A percentile compares a stretch with the other conserved stretches of the same genome.
phyloP scores from a whole-genome alignment of 805 yeast genomes.

The Starmerella ratchasimensis region DNA sequence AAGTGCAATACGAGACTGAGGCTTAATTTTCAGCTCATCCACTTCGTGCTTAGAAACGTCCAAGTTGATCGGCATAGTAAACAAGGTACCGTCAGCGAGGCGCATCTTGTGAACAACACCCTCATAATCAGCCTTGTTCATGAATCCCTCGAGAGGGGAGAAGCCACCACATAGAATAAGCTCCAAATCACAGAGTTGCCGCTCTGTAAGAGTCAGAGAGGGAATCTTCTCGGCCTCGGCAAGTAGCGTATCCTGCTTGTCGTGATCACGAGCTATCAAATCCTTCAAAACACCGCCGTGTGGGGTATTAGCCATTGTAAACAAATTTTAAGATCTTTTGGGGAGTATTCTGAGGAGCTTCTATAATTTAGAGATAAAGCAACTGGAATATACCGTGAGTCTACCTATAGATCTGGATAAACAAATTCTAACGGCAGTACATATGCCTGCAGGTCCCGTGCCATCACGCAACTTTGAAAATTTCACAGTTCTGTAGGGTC shows the following conservation, averaged over 20 bases:
- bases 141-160: slow-evolving; percentile 68
- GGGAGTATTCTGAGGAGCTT: background rate
- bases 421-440: no score
- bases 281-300: slow-evolving; percentile 90
- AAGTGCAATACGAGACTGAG: slow-evolving; percentile 54
- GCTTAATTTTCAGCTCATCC: slow-evolving; percentile 28
- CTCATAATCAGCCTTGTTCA: slow-evolving; percentile 52
- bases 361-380: no score
- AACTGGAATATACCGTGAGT: no score
- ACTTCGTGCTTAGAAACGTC: slow-evolving; percentile 51
- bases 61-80: slow-evolving; percentile 87
- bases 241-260: slow-evolving; percentile 41
- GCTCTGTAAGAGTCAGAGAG: slow-evolving; percentile 47
- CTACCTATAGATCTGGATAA: no score
- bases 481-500: no score
- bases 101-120: slow-evolving; percentile 57
- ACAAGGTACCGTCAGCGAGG: slow-evolving; percentile 59
- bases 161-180: slow-evolving; percentile 87
- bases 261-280: slow-evolving; percentile 65
- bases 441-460: no score
- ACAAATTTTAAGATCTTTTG: background rate
- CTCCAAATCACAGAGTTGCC: slow-evolving; percentile 90
- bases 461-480: no score
- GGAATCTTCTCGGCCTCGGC: slow-evolving; percentile 41
- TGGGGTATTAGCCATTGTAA: slow-evolving; percentile 40